Conservation (phyloP, 345 rosid genomes). For the Lepidium aucheri region DNA sequence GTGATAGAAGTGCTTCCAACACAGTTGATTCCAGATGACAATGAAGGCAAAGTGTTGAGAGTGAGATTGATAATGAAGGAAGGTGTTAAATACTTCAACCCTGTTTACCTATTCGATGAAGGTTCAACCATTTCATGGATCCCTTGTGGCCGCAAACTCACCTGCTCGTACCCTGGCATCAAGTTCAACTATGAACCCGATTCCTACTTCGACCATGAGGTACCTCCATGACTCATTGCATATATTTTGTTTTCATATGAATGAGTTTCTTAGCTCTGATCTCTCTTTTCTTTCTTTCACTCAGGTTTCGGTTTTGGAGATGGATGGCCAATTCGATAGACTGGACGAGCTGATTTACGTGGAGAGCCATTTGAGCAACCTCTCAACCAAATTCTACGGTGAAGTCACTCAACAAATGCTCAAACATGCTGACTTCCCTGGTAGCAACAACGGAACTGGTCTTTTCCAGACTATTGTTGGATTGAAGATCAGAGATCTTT, state of each 20-base stretch:
- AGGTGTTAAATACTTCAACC: conserved; percentile 78
- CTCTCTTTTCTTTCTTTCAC: neutral
- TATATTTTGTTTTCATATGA: neutral
- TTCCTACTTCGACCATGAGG: conserved; percentile 78
- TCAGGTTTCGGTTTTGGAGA: conserved; percentile 87
- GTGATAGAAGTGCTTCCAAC: conserved; percentile 95
- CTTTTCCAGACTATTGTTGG: conserved; percentile 91
- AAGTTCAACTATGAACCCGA: conserved; percentile 81
- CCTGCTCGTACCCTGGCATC: conserved; percentile 97
- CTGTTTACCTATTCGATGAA: conserved; percentile 90
- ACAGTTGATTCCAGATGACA: conserved; percentile 75
- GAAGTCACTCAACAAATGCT: conserved; percentile 96
- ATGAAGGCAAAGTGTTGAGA: conserved; percentile 88
- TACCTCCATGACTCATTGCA: neutral
- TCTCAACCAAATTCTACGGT: conserved; percentile 87
- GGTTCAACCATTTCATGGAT: conserved; percentile 91
- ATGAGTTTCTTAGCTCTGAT: neutral
- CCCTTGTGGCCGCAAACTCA: conserved; percentile 95
- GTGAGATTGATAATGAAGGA: conserved; percentile 94
- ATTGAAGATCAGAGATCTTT: conserved; percentile 85
- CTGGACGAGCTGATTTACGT: conserved; percentile 91
- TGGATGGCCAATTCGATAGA: conserved; percentile 97
- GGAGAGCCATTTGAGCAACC: conserved; percentile 91
- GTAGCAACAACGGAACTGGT: conserved; percentile 96
- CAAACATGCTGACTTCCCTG: conserved; percentile 92